phyloP scores from a whole-genome alignment of 1,139 yeast genomes.

The Saccharomyces uvarum region DNA sequence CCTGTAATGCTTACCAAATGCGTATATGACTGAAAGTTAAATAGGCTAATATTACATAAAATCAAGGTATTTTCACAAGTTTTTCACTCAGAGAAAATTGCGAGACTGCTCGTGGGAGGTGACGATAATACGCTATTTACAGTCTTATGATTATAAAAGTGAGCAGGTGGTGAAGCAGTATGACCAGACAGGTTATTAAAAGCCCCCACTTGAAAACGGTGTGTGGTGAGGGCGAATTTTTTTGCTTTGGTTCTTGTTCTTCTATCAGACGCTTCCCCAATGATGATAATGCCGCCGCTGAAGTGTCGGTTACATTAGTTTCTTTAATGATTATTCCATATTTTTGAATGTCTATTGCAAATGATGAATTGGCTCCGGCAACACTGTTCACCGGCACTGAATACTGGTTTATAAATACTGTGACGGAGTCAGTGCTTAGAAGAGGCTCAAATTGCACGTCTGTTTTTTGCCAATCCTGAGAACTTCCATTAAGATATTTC shows the following conservation, averaged over 20 bases:
- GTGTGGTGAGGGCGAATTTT: neutral
- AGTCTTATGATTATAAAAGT: neutral
- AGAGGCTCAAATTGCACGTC: neutral
- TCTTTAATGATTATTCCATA: neutral
- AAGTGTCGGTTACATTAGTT: neutral
- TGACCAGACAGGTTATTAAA: neutral
- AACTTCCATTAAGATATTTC: neutral
- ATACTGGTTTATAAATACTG: neutral
- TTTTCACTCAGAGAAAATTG: neutral
- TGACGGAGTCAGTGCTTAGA: neutral
- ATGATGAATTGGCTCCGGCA: neutral
- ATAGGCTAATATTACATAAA: neutral
- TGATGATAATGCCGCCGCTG: neutral
- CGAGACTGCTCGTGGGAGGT: neutral
- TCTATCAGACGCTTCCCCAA: neutral
- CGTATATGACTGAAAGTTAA: neutral
- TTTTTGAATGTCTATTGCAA: neutral
- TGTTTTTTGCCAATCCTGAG: neutral
- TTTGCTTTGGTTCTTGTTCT: neutral
- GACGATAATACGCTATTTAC: neutral
- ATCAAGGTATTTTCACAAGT: slow-evolving; percentile 1
- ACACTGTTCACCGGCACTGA: neutral
- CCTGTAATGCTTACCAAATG: neutral
- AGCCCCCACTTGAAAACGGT: neutral
- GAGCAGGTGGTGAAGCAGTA: neutral